Evolutionary conservation across 2,329 filamentous ascomycete genomes (phyloP), one percentile per base, ranked within the genome.

Genomic region (Penicillium expansum): DNA sequence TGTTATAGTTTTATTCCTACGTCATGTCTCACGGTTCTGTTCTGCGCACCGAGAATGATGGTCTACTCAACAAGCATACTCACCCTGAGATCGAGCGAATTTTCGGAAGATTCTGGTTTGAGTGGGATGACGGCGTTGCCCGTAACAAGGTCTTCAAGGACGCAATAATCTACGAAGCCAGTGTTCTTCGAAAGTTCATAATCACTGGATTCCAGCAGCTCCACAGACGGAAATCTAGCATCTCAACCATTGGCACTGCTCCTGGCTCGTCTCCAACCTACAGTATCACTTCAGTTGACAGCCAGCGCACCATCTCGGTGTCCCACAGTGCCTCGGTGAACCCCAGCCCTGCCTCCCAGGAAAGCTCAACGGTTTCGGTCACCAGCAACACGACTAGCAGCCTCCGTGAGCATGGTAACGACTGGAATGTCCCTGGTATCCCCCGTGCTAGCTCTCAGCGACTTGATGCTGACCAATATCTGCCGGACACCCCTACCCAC

Each of bases 41-140:
- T 22, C 18, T 30, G 5, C 29, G 18, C 44, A 39, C 51, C 11
- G 41, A 53, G 16, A n/a, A 35, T 2, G 30, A 52, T 1, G 60
- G 60, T 4, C 16, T 61, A 4, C 6, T 10, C 14, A 52, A 58
- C 11, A 14, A 35, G 7, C 39, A 52, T 29, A 27, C 10, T 5
- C 16, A 38, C 18, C 42, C 39, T 3, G n/a, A 45, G 0, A 20
- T 50, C 7, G 18, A 32, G 6, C 30, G 30, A 11, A 48, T 44
- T 14, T 63, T 55, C 16, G 62, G 62, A 13, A 7, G 2, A 4
- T 38, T 24, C 47, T 60, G 51, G 35, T 62, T 61, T 33, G 48
- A 41, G 10, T 64, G 62, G 62, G 2, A 11, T 0, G 38, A 53
- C 0, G 22, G 38, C 0, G 41, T 18, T 8, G 18, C 44, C 20